phyloP scores from a whole-genome alignment of 495 filamentous ascomycete species.

The Neurospora cerealis region DNA sequence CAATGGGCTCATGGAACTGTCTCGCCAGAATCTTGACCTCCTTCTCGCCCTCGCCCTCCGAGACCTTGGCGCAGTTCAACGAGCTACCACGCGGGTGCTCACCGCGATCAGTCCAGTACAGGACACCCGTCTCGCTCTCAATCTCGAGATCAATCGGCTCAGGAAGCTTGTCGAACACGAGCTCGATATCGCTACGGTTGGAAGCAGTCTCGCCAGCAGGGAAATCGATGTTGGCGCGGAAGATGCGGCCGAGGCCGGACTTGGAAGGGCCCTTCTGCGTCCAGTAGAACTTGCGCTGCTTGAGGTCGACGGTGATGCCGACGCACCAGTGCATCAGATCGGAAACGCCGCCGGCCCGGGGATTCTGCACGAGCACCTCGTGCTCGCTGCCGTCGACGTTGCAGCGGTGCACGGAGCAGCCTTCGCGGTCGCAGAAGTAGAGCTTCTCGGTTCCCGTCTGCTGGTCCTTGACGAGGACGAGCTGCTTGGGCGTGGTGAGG shows the following conservation, averaged over 20 bases:
- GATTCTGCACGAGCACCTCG: conserved; percentile 29
- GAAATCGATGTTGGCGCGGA: conserved; percentile 26
- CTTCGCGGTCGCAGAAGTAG: conserved; percentile 48
- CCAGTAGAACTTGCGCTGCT: conserved; percentile 39
- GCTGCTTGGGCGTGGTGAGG: conserved; percentile 46
- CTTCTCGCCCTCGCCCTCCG: background rate
- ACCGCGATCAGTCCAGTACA: conserved; percentile 50
- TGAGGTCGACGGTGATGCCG: conserved; percentile 33
- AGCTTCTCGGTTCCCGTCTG: conserved; percentile 11
- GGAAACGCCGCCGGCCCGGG: background rate
- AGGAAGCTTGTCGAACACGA: conserved; percentile 32
- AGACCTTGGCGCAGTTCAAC: conserved; percentile 21
- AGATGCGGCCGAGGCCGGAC: conserved; percentile 33
- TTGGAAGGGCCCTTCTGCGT: conserved; percentile 47
- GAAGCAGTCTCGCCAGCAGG: conserved; percentile 7
- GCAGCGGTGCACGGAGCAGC: conserved; percentile 34
- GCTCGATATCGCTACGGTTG: conserved; percentile 29
- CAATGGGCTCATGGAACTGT: conserved; percentile 41
- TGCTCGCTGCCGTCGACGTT: conserved; percentile 35
- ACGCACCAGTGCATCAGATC: conserved; percentile 42
- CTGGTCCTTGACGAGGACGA: conserved; percentile 21
- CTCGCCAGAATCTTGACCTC: conserved; percentile 16
- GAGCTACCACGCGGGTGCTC: conserved; percentile 40
- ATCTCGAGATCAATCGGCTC: conserved; percentile 49
- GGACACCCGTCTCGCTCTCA: conserved; percentile 22